phyloP scores from a whole-genome alignment of 495 filamentous ascomycete species.

The Xylaria bambusicola region DNA sequence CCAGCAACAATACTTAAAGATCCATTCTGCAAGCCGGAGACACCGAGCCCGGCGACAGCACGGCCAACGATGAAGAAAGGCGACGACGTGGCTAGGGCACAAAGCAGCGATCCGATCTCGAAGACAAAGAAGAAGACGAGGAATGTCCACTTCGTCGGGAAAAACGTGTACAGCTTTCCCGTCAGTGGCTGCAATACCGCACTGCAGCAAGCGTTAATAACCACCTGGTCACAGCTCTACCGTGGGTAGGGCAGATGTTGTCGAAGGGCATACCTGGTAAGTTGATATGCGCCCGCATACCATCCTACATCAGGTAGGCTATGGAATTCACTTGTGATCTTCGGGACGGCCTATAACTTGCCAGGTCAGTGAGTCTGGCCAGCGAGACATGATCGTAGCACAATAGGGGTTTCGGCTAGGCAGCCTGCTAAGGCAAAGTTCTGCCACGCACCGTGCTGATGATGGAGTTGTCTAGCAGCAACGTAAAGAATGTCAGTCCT shows the following conservation, averaged over 20 bases:
- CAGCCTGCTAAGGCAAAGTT: too few relatives aligned
- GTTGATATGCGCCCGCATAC: slow-evolving; percentile 48
- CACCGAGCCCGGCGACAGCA: slow-evolving; percentile 54
- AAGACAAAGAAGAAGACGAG: slow-evolving; percentile 49
- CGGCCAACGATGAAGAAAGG: slow-evolving; percentile 56
- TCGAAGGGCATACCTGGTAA: slow-evolving; percentile 36
- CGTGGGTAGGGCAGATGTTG: neutral
- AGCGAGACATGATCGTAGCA: too few relatives aligned
- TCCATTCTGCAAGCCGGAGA: slow-evolving; percentile 54
- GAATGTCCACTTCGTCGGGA: slow-evolving; percentile 47
- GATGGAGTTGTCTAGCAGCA: slow-evolving; percentile 54
- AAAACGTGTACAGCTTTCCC: slow-evolving; percentile 54
- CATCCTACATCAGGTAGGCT: slow-evolving; percentile 51
- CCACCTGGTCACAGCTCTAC: neutral
- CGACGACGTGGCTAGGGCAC: slow-evolving; percentile 52
- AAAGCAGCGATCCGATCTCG: slow-evolving; percentile 56
- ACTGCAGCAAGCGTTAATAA: slow-evolving; percentile 28
- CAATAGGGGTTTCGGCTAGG: too few relatives aligned
- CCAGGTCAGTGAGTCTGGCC: slow-evolving; percentile 5
- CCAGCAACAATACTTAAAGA: slow-evolving; percentile 52
- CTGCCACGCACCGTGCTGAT: slow-evolving; percentile 44
- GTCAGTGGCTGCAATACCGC: slow-evolving; percentile 50
- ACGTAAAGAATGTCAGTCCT: slow-evolving; percentile 46
- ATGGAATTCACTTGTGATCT: slow-evolving; percentile 49
- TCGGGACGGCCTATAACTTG: slow-evolving; percentile 32